These are phyloP conservation scores for Adansonia digitata DNA, from an alignment of 345 rosid genomes.

Conservation along the genomic window DNA sequence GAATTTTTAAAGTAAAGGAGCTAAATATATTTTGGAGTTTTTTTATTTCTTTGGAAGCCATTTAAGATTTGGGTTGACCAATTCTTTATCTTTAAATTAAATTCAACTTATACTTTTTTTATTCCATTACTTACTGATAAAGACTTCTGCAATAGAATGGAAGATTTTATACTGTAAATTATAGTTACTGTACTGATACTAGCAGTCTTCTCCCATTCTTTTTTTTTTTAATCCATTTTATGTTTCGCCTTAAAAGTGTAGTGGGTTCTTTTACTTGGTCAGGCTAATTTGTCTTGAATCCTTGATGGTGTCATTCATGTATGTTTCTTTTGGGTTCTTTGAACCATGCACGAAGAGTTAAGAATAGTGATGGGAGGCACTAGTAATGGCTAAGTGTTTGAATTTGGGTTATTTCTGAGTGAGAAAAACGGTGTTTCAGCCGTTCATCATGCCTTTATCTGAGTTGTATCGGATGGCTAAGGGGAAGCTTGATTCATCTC, in stretches of 20 bases:
- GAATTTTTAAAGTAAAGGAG: not conserved
- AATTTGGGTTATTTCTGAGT: constrained; percentile 16
- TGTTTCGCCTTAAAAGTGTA: constrained; percentile 16
- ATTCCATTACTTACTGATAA: not conserved
- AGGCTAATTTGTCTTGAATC: too few relatives aligned
- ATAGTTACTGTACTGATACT: not conserved
- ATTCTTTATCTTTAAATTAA: not conserved
- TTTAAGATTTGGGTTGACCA: not conserved
- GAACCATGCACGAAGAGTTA: constrained; percentile 20
- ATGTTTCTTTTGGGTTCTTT: constrained; percentile 22
- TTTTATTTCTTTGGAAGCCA: not conserved
- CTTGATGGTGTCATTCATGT: constrained; percentile 19
- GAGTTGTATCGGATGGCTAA: constrained; percentile 54
- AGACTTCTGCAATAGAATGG: not conserved
- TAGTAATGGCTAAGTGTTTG: constrained; percentile 21
- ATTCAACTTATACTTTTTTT: not conserved
- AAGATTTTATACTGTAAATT: not conserved
- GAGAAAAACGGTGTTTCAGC: not conserved
- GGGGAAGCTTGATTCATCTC: constrained; percentile 38
- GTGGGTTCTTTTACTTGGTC: constrained; percentile 21
- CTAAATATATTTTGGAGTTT: not conserved
- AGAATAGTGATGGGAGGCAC: constrained; percentile 16
- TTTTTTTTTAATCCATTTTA: not conserved
- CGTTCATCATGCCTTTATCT: constrained; percentile 66
- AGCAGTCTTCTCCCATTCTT: not conserved